phyloP scores from a whole-genome alignment of 1,139 yeast genomes.

The Trichomonascaceae sp. region DNA sequence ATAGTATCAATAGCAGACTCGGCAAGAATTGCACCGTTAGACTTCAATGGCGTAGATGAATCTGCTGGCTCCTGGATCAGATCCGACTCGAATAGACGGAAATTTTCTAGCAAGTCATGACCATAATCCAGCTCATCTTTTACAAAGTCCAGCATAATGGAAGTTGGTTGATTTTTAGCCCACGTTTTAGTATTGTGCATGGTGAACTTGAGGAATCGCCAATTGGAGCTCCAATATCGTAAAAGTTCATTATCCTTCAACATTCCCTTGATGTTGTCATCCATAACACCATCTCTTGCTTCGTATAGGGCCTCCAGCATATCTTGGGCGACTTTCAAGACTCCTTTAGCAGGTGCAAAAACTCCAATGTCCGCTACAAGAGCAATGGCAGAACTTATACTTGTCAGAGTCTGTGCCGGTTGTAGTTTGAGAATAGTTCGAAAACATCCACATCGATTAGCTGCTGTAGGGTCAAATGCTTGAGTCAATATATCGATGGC shows the following conservation, averaged over 20 bases:
- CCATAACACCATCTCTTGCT: slow-evolving; percentile 55
- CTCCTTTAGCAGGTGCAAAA: slow-evolving; percentile 71
- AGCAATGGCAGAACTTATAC: slow-evolving; percentile 44
- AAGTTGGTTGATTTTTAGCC: slow-evolving; percentile 57
- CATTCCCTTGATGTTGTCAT: slow-evolving; percentile 22
- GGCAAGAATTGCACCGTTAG: slow-evolving; percentile 24
- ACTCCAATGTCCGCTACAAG: slow-evolving; percentile 42
- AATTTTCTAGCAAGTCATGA: slow-evolving; percentile 59
- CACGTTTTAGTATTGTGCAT: slow-evolving; percentile 65
- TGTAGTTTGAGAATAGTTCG: slow-evolving; percentile 45
- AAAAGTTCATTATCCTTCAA: slow-evolving; percentile 29
- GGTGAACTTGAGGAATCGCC: slow-evolving; percentile 67
- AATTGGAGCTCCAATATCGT: slow-evolving; percentile 58
- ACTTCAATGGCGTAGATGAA: slow-evolving; percentile 16
- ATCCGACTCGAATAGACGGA: slow-evolving; percentile 45
- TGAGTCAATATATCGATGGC: slow-evolving; percentile 71
- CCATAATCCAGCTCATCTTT: slow-evolving; percentile 82
- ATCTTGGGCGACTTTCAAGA: slow-evolving; percentile 71
- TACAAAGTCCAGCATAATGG: slow-evolving; percentile 67
- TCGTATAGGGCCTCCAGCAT: slow-evolving; percentile 57
- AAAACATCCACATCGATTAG: slow-evolving; percentile 59
- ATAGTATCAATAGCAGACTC: slow-evolving; percentile 25
- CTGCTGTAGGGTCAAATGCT: slow-evolving; percentile 65
- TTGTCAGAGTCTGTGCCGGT: slow-evolving; percentile 40
- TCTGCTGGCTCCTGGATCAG: slow-evolving; percentile 23